Evolutionary conservation across 768 basidiomycete genomes (phyloP), one percentile per base, ranked within the genome.

Genomic region (Roridomyces roridus): DNA sequence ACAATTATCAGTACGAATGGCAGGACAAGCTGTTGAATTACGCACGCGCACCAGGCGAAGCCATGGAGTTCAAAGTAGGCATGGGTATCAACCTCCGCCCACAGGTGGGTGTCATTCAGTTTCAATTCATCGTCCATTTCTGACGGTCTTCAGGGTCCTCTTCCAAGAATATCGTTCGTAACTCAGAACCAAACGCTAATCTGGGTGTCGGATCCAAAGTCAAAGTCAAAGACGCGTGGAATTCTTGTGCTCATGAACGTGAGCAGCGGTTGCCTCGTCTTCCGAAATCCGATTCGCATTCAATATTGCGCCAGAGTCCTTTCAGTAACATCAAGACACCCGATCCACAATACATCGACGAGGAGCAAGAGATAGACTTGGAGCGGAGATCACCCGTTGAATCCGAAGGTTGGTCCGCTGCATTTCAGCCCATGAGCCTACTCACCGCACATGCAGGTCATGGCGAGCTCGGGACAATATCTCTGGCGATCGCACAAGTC

Each of bases 21-120:
- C 48, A 50, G n/a, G 37, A 37, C 24, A 29, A 18, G 25, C 36
- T 14, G 20, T 24, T 46, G 12, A 31, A 54, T 40, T 20, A 18
- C 6, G 35, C 39, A 5, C 51, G 17, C 1, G 2, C 25, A 0
- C 10, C 44, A 6, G 29, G 6, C 8, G 24, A 39, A 24, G 43
- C 51, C 36, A 28, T 53, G 25, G 34, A 53, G n/a, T 35, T 53
- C 11, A 45, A 37, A 28, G 41, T 53, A 7, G 51, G 51, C 1
- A 53, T 53, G 44, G 51, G 51, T 2, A 53, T 53, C 35, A 53
- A 53, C 29, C 26, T 54, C 23, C 24, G 26, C 1, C 44, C 52
- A 23, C 5, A 35, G 18, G 52, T 35, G 23, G 46, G 52, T 41
- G 1, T 46, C 1, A 10, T 5, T 15, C 1, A 43, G n/a, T n/a